Percentiles rank a stretch among this genome's conserved stretches.
Evolutionary conservation across 2,329 filamentous ascomycete species (phyloP).

Genomic region (Penicillium sp.): DNA sequence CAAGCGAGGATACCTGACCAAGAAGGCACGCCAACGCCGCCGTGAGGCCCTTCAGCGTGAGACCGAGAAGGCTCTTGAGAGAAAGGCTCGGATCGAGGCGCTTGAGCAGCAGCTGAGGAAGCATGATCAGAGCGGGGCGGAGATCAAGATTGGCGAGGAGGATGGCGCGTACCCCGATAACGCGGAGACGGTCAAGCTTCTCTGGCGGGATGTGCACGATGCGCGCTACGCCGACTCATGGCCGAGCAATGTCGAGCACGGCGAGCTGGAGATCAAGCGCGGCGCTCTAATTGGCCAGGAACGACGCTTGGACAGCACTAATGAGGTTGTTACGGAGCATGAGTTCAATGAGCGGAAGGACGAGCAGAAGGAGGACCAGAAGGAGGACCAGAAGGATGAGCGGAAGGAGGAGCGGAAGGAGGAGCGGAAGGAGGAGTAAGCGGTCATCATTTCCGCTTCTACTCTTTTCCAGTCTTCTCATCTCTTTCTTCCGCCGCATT

Average conservation of each 20-base stretch:
- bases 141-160: slow-evolving; percentile 31
- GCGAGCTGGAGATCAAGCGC: slow-evolving; percentile 35
- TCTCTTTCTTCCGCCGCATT: slow-evolving; percentile 4
- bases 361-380: no score
- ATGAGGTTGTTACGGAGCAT: slow-evolving; percentile 25
- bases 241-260: slow-evolving; percentile 44
- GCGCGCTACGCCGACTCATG: slow-evolving; percentile 41
- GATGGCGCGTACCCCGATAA: slow-evolving; percentile 25
- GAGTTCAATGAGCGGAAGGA: slow-evolving; percentile 25
- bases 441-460: neutral
- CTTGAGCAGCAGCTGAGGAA: slow-evolving; percentile 16
- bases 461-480: neutral
- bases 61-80: slow-evolving; percentile 17
- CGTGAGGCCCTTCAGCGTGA: slow-evolving; percentile 28
- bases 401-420: slow-evolving; percentile 23
- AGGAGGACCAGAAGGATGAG: slow-evolving; percentile 9
- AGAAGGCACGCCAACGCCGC: slow-evolving; percentile 29
- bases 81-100: slow-evolving; percentile 25
- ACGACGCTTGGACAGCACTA: slow-evolving; percentile 5
- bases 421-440: slow-evolving; percentile 1
- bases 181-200: slow-evolving; percentile 40
- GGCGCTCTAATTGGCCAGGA: slow-evolving; percentile 37
- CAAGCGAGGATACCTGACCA: slow-evolving; percentile 32
- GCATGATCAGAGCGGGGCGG: slow-evolving; percentile 3
- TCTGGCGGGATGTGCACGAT: slow-evolving; percentile 46